Percentiles rank a stretch among this genome's conserved stretches.
Evolutionary conservation across 2,329 filamentous ascomycete species (phyloP).

Genomic region (Domatiomyces globalis): DNA sequence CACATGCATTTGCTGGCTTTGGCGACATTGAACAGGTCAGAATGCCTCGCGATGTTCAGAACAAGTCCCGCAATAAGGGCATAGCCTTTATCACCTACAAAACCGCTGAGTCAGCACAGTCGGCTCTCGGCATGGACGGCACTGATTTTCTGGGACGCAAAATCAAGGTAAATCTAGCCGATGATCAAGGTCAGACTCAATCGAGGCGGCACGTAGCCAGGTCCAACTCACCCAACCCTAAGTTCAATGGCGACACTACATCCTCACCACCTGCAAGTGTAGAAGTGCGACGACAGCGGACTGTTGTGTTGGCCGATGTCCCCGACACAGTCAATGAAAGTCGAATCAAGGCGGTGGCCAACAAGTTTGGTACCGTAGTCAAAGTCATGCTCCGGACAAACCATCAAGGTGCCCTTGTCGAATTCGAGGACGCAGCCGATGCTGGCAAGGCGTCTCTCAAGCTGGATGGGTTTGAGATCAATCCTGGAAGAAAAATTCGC

Average conservation of each 20-base stretch:
- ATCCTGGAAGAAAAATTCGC: slow-evolving; percentile 27
- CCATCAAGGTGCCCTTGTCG: slow-evolving; percentile 72
- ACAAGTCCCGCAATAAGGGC: slow-evolving; percentile 50
- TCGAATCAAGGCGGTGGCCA: slow-evolving; percentile 59
- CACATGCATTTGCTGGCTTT: slow-evolving; percentile 57
- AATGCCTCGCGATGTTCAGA: slow-evolving; percentile 53
- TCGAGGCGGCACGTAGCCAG: slow-evolving; percentile 24
- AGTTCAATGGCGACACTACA: slow-evolving; percentile 18
- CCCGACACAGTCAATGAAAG: slow-evolving; percentile 87
- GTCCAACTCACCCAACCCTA: slow-evolving; percentile 25
- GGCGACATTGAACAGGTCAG: slow-evolving; percentile 61
- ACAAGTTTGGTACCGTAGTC: slow-evolving; percentile 54
- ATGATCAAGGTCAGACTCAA: slow-evolving; percentile 23
- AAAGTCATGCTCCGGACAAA: slow-evolving; percentile 69
- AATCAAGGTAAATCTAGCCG: slow-evolving; percentile 48
- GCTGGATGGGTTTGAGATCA: slow-evolving; percentile 35
- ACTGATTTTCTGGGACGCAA: slow-evolving; percentile 54
- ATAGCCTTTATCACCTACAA: slow-evolving; percentile 68
- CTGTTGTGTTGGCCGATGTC: slow-evolving; percentile 67
- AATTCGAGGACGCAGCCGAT: slow-evolving; percentile 56
- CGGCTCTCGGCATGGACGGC: slow-evolving; percentile 55
- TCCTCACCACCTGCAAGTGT: slow-evolving; percentile 20
- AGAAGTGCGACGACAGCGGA: slow-evolving; percentile 46
- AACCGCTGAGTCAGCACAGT: slow-evolving; percentile 28
- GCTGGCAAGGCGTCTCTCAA: slow-evolving; percentile 47